Evolutionary conservation across 768 basidiomycete species (phyloP).

Genomic region (Imleria badia): DNA sequence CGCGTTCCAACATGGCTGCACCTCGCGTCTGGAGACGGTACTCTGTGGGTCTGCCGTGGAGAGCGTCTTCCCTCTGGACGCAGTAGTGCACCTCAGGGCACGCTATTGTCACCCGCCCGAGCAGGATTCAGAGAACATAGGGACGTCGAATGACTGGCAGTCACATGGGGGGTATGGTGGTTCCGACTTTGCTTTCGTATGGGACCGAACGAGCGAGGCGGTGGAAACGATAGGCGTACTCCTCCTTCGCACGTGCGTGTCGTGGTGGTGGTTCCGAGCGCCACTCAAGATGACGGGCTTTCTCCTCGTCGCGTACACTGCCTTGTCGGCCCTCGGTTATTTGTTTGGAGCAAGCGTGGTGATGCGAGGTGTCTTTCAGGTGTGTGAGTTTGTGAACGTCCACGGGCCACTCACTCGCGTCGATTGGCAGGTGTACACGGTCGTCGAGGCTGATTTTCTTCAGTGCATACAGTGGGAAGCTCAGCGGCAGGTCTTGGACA

Average conservation of each 20-base stretch:
- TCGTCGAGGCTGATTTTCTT: background rate
- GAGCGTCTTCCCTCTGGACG: background rate
- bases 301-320: background rate
- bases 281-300: background rate
- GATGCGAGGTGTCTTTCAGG: background rate
- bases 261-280: constrained; percentile 10
- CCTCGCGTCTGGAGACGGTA: background rate
- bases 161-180: constrained; percentile 1
- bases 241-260: background rate
- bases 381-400: background rate
- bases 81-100: background rate
- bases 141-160: background rate
- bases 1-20: constrained; percentile 6
- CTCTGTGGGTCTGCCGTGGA: background rate
- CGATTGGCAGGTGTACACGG: constrained; percentile 1
- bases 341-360: background rate
- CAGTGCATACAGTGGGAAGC: constrained; percentile 12
- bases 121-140: background rate
- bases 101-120: constrained; percentile 5
- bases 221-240: background rate
- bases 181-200: background rate
- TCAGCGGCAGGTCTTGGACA: background rate
- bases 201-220: background rate
- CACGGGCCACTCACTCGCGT: background rate
- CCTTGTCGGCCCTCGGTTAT: background rate